Evolutionary conservation across 2,329 filamentous ascomycete genomes (phyloP), one percentile per base, ranked within the genome.

Genomic region (Ceratocystis cubensis): DNA sequence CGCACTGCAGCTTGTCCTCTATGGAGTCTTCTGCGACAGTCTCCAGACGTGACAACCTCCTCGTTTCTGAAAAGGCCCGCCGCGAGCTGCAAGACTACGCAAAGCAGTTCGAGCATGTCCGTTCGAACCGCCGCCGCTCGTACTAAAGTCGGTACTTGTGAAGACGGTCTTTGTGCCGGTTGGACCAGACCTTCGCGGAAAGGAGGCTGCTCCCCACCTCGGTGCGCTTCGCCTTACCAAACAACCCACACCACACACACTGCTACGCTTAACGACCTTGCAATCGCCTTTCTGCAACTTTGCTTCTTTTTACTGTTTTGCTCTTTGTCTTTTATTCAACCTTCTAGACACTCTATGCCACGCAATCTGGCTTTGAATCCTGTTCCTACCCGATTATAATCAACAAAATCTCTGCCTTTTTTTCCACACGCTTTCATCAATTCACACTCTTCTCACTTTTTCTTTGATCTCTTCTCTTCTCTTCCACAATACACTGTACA

Each of bases 71-170:
- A 70, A 88, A 88, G 75, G 87, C 89, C 33, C 85, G 85, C 72
- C 86, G 84, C 75, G 91, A 96, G 75, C 83, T 96, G 45, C 85
- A 87, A 73, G 87, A 88, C 71, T 96, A 96, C 76, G 89, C 89
- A 70, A 89, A 88, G 73, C 91, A 88, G 1, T 96, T 96, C 74
- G 92, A 96, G 76, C 88, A 91, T 70, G 86, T 88, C 67, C 83
- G 89, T 69, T 74, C 79, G 65, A 81, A 83, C 72, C 81, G 82
- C 70, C 77, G 82, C 72, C 76, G 85, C 78, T 81, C 82, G 37
- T 79, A 81, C 73, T 84, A 80, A 73, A 69, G 65, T 53, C 22
- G 69, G 71, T 70, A 70, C 37, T 50, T n/a, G 22, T n/a, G 5
- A 15, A 48, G 4, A 64, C 41, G 37, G 15, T 37, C 48, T 44